Evolutionary conservation across 345 rosid genomes (phyloP).

Genomic region (Combretum micranthum): DNA sequence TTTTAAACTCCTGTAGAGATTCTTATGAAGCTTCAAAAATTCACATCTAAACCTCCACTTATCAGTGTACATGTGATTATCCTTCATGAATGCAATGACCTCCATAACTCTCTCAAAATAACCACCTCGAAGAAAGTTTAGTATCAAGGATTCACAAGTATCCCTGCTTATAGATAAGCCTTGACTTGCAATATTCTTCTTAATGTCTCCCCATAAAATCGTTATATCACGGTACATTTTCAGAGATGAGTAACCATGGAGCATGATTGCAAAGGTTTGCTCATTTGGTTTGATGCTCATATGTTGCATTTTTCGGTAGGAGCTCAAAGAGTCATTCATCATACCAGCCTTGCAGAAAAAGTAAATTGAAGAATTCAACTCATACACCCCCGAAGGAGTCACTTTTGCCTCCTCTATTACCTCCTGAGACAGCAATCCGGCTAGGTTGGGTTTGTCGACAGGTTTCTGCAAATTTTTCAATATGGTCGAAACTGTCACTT

Average conservation of each 20-base stretch:
- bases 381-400: constrained; percentile 28
- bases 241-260: constrained; percentile 46
- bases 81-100: constrained; percentile 50
- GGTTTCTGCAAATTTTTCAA: constrained; percentile 20
- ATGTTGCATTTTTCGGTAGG: constrained; percentile 47
- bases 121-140: constrained; percentile 75
- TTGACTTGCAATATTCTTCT: constrained; percentile 36
- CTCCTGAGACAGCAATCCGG: constrained; percentile 33
- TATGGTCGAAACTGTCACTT: constrained; percentile 14
- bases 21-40: constrained; percentile 66
- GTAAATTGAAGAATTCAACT: constrained; percentile 69
- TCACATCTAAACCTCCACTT: constrained; percentile 51
- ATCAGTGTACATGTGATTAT: constrained; percentile 38
- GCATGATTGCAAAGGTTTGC: constrained; percentile 54
- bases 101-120: constrained; percentile 91
- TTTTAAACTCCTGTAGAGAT: constrained; percentile 57
- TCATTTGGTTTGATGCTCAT: constrained; percentile 40
- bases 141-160: constrained; percentile 53
- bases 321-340: constrained; percentile 58
- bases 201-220: constrained; percentile 80
- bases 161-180: constrained; percentile 44
- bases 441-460: constrained; percentile 27
- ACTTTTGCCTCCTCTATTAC: constrained; percentile 25
- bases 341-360: constrained; percentile 81
- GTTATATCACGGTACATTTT: constrained; percentile 64